Base-by-base conservation (phyloP, 2,329 filamentous ascomycete genomes). In the Colletotrichum sp. region DNA sequence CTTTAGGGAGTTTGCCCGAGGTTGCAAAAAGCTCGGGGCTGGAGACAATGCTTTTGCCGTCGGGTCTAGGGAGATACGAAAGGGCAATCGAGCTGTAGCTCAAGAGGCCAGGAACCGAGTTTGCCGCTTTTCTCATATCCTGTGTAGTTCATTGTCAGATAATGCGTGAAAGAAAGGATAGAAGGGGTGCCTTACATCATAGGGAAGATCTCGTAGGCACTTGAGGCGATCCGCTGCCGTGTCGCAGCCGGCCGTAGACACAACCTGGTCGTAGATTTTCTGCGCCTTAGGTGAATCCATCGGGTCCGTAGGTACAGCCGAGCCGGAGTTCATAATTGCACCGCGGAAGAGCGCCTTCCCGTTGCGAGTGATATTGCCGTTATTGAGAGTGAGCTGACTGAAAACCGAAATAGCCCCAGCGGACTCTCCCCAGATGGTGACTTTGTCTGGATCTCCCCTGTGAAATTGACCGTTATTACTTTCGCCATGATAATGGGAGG, bases 401-500 rank as follows among this genome's bases (percentile, higher is more conserved):
- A 90, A 87, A 2, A 92, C 91, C 0, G 91, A 93, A 63, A 93
- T 92, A 1, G 88, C 83, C 1, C 90, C 90, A 0, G 90, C 89
- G 0, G 87, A 89, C 80, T 93, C 90, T 4, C 93, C 92, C 89
- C 90, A 93, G 57, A 94, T 90, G 0, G 92, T 93, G 5, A 94
- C 92, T 76, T 91, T 91, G 4, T 86, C 84, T 0, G 92, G 90
- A 78, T 94, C 92, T 4, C 93, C 93, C 2, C 93, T 76, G 5
- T 4, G 1, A 49, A 3, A 21, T n/a, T 12, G n/a, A n/a, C n/a
- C n/a, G n/a, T n/a, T n/a, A n/a, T n/a, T n/a, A n/a, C n/a, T n/a
- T n/a, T n/a, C n/a, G n/a, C n/a, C n/a, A n/a, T n/a, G n/a, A n/a
- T n/a, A n/a, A n/a, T n/a, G n/a, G n/a, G n/a, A n/a, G n/a, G n/a